Base-by-base conservation (phyloP, 1,139 yeast genomes). In the Diutina catenulata region DNA sequence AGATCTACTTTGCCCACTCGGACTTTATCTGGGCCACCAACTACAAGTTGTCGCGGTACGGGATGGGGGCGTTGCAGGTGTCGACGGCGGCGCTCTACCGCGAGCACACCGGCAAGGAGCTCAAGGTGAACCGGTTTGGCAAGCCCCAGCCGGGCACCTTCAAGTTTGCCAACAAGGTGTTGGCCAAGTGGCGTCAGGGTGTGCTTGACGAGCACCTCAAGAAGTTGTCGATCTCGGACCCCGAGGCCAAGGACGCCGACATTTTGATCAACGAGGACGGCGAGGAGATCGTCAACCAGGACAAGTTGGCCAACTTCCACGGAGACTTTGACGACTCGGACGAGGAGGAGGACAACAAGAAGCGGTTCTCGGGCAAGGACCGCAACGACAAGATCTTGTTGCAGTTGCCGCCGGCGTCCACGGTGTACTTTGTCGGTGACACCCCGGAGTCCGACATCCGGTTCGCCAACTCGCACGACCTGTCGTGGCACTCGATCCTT, bases 391-490 rank as follows among this genome's bases (percentile, higher is more conserved):
- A 63, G 41, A 66, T 67, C 43, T 62, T 66, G 24, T 62, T 76
- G 48, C 77, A 78, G 45, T 63, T 81, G 45, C 93, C 93, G 10
- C 87, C 88, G 10, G 87, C 91, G 2, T 78, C 86, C 5, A 80
- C 91, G 0, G 93, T 82, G 15, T 83, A 82, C 56, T 83, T 83
- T 62, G 93, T 83, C 37, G 94, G 94, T 47, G 94, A 83, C 55
- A 83, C 94, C n/a, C 94, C 94, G 13, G 94, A 82, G 57, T 79
- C 88, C 4, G 94, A 83, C 57, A 82, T 83, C 46, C 68, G 93
- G 53, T 83, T 83, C 59, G 94, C 94, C 39, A 83, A 83, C 60
- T 76, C 87, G 18, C 91, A 81, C 56, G 94, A 83, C 53, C 73
- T 71, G 43, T 75, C 84, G 32, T 83, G 94, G 94, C 76, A 70